Evolutionary conservation across 208 protist species (phyloP).

Genomic region (Crithidia bombi): DNA sequence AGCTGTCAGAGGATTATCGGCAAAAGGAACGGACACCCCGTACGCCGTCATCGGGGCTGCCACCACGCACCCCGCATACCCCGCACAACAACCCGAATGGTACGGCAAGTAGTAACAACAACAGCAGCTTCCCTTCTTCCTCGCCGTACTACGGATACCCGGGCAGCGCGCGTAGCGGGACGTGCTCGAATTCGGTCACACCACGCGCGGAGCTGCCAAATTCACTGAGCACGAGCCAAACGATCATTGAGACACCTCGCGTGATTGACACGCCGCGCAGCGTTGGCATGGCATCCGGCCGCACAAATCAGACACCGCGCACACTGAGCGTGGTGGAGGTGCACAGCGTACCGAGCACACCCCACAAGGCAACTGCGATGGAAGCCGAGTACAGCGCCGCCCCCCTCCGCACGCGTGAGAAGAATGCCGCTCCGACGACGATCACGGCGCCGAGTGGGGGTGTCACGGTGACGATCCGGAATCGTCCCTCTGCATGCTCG

Average conservation of each 20-base stretch:
- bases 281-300: conserved; percentile 4
- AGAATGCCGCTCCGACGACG: not conserved
- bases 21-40: conserved; percentile 3
- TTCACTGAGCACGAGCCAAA: conserved; percentile 1
- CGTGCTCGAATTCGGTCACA: conserved; percentile 6
- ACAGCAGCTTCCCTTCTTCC: not conserved
- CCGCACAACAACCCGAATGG: not conserved
- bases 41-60: conserved; percentile 2
- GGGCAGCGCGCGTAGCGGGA: conserved; percentile 3
- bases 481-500: not conserved
- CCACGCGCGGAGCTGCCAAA: not conserved
- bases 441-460: conserved; percentile 11
- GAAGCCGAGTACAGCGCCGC: not conserved
- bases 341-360: conserved; percentile 11
- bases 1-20: conserved; percentile 29
- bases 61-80: conserved; percentile 14
- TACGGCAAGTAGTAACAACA: not conserved
- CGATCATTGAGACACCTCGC: not conserved
- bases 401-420: not conserved
- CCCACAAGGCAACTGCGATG: not conserved
- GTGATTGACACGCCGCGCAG: conserved; percentile 18
- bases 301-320: conserved; percentile 1
- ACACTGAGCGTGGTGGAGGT: conserved; percentile 14
- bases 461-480: conserved; percentile 11
- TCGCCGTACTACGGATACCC: not conserved